Percentiles rank a stretch among this genome's conserved stretches.
Conservation (phyloP, 176 grass and related monocot genomes). For the Neostapfia colusana region DNA sequence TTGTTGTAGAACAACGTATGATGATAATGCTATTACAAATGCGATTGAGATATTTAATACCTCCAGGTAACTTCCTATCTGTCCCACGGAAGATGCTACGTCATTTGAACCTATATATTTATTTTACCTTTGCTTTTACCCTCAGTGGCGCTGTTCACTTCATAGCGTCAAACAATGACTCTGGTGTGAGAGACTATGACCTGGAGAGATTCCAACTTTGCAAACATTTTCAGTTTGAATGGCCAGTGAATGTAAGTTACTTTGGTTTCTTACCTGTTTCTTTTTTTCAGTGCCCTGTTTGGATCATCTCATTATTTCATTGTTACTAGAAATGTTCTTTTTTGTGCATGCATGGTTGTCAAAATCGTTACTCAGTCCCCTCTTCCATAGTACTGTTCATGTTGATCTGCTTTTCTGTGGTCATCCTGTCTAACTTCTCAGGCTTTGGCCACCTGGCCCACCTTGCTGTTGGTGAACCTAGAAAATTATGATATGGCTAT, state of each 20-base stretch:
- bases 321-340: neutral
- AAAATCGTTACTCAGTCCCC: neutral
- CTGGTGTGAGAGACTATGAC: slow-evolving; percentile 76
- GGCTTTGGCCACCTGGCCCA: neutral
- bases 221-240: slow-evolving; percentile 74
- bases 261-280: slow-evolving; percentile 27
- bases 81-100: slow-evolving; percentile 19
- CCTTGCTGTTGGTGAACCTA: slow-evolving; percentile 4
- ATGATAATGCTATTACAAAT: slow-evolving; percentile 98
- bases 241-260: slow-evolving; percentile 80
- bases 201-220: slow-evolving; percentile 75
- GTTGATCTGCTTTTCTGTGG: neutral
- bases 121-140: slow-evolving; percentile 35
- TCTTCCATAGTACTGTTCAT: neutral
- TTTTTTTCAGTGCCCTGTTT: neutral
- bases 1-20: slow-evolving; percentile 87
- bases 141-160: slow-evolving; percentile 66
- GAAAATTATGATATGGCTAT: neutral
- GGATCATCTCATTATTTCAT: neutral
- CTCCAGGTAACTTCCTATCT: slow-evolving; percentile 56
- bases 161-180: slow-evolving; percentile 89
- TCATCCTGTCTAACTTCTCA: neutral
- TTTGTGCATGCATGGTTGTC: neutral
- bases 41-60: slow-evolving; percentile 90
- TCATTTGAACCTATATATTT: neutral